Base-by-base conservation (phyloP, 371 early-diverging fungal species). In the Mucor circinelloides region DNA sequence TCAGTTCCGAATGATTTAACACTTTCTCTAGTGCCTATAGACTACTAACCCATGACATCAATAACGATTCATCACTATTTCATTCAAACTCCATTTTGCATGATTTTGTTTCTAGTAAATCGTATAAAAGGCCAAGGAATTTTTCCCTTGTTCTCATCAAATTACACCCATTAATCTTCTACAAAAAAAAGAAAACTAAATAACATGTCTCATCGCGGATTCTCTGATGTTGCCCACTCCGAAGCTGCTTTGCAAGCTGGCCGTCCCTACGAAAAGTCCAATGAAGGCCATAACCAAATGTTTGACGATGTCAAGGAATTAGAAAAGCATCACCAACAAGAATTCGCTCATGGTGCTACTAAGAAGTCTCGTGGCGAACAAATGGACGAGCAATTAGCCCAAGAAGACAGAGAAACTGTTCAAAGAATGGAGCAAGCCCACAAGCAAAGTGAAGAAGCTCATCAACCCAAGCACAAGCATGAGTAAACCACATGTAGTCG, bases 171-270 rank as follows among this genome's bases (percentile, higher is more conserved):
- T 34, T 8, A 1, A 6, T 8, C 9, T 3, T 13, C 19, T 55
- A 60, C 13, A 56, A 1, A 38, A 36, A 13, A 36, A 56, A 1
- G 28, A 36, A 13, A 36, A 44, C n/a, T 23, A 48, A 23, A 12
- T 4, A 67, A 15, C 12, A 54, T 54, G 25, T 34, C 17, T 40
- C 60, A 64, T 28, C 27, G 19, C 7, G 67, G 34, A 23, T 31
- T 44, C 21, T 52, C 42, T 19, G 15, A 68, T n/a, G 56, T 68
- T 30, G 60, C 72, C 12, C 72, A 68, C 17, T 57, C 68, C 28
- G 72, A 72, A 72, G 62, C 72, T 31, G 72, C 72, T 27, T 65
- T 68, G 23, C 40, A 46, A 28, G 68, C 68, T 21, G 68, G 72
- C 50, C 64, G 68, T 55, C 52, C 65, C 10, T 68, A 72, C 28